Conservation (phyloP, 305 asterid genomes). For the Withania somnifera region DNA sequence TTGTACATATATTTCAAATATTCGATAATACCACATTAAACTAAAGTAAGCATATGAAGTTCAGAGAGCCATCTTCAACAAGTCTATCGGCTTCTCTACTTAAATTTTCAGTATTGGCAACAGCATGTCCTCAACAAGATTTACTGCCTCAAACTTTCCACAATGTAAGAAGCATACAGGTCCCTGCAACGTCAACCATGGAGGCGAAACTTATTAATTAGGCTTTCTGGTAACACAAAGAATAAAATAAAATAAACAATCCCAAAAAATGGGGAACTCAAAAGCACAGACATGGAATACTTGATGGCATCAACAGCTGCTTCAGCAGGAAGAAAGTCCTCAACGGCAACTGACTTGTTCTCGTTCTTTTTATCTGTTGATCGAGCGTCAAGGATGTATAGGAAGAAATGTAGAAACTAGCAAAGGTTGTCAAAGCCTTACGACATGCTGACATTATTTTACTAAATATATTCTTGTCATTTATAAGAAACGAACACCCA, state of each 20-base stretch:
- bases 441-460: background rate
- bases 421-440: background rate
- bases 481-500: background rate
- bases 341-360: constrained; percentile 73
- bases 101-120: background rate
- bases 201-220: background rate
- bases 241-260: background rate
- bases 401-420: background rate
- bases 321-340: constrained; percentile 71
- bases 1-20: background rate
- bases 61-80: background rate
- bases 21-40: background rate
- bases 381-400: constrained; percentile 24
- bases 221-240: background rate
- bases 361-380: constrained; percentile 70
- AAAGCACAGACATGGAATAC: constrained; percentile 53
- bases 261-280: background rate
- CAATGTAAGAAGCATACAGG: constrained; percentile 72
- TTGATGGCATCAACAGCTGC: constrained; percentile 56
- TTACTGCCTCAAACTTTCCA: constrained; percentile 68
- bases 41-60: background rate
- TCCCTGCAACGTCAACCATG: constrained; percentile 39
- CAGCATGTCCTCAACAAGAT: constrained; percentile 4
- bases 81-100: background rate
- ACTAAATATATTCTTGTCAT: background rate